Conservation (phyloP, 129 eudicot genomes). For the Heracleum sosnowskyi region DNA sequence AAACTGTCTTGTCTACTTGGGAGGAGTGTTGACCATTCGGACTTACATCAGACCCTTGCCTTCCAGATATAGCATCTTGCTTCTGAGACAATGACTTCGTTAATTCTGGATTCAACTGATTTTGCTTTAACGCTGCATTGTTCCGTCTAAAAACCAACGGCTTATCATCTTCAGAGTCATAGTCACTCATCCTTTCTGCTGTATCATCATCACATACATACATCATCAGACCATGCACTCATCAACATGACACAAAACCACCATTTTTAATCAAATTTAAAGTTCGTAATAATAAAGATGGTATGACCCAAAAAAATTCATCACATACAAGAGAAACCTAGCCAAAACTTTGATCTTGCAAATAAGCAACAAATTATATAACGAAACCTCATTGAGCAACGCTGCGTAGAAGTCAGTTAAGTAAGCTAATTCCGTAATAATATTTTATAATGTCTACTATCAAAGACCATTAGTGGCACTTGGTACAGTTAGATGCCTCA, state of each 20-base stretch:
- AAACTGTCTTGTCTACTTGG: constrained; percentile 23
- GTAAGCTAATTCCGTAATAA: not conserved
- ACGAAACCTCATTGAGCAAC: not conserved
- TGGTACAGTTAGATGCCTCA: not conserved
- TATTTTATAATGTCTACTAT: not conserved
- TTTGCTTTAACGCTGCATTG: constrained; percentile 27
- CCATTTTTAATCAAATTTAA: not conserved
- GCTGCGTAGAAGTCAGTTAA: not conserved
- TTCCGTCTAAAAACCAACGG: constrained; percentile 62
- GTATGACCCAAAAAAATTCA: not conserved
- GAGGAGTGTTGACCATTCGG: constrained; percentile 26
- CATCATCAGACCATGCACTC: not conserved
- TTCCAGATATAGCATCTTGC: constrained; percentile 29
- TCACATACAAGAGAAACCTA: not conserved
- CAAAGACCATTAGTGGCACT: not conserved
- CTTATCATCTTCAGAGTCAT: constrained; percentile 49
- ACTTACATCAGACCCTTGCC: constrained; percentile 19
- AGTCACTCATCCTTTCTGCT: constrained; percentile 36
- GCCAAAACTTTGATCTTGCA: not conserved
- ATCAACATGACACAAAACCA: not conserved
- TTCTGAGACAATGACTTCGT: constrained; percentile 26
- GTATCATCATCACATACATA: not conserved
- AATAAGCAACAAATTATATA: not conserved
- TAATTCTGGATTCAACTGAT: constrained; percentile 17
- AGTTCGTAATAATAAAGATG: not conserved